Evolutionary conservation across 768 basidiomycete species (phyloP), one percentile per base, ranked within the genome.

Genomic region (Boletus eberwhitei): DNA sequence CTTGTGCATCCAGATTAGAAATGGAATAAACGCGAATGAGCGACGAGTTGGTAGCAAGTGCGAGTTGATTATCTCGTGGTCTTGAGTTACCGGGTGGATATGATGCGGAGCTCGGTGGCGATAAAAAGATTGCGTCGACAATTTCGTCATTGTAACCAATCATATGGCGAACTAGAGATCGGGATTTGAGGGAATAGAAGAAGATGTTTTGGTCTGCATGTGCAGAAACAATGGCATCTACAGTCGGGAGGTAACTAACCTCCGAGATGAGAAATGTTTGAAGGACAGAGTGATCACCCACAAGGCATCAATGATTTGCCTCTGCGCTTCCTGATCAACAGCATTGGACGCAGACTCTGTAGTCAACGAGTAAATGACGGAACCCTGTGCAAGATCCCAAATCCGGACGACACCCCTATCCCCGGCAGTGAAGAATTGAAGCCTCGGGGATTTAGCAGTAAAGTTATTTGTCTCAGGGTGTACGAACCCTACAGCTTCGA

Each of bases 101-200:
- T 29, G 59, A 60, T 8, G 59, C 63, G 19, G 68, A 44, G 21
- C 75, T 67, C 24, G 63, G n/a, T 32, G 78, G 66, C 42, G 81
- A 82, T 54, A 99, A 79, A 73, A 94, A 92, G 26, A 81, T 77
- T 5, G 86, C 82, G 64, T 98, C 97, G 48, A 98, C 88, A 60
- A 98, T 94, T 71, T 98, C 96, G 71, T 99, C 97, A 70, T 98
- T 98, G 79, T 88, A 99, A 0, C 97, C 97, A 63, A 98, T 86
- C 60, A 98, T 74, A 62, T 98, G 96, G 17, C 90, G 87, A 2
- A 79, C 75, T 24, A 90, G 73, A 9, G 79, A 74, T 32, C 79
- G 79, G 1, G 83, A 82, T n/a, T 77, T 69, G 8, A 96, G 74
- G 2, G 91, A 93, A 70, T 94, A 86, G 73, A 93, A 93, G 44